Evolutionary conservation across 768 basidiomycete species (phyloP).

Genomic region (Suillus ampliporus): DNA sequence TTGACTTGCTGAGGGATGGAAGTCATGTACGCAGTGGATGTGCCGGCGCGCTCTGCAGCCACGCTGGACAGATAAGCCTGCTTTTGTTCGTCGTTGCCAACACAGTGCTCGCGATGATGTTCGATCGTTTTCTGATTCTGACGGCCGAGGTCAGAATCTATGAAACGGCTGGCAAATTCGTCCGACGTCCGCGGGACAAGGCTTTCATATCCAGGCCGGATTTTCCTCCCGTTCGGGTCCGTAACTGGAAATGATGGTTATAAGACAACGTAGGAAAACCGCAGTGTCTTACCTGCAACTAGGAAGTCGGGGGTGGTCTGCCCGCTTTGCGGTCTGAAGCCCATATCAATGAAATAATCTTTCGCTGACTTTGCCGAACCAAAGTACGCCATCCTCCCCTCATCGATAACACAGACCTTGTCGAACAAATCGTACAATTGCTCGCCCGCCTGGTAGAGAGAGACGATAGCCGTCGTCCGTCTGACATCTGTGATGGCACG

Average conservation of each 20-base stretch:
- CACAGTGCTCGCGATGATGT: conserved; percentile 49
- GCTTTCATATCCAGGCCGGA: conserved; percentile 34
- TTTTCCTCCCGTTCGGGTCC: conserved; percentile 63
- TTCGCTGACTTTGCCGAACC: conserved; percentile 59
- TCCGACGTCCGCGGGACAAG: conserved; percentile 50
- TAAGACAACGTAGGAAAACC: background rate
- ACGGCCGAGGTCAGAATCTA: conserved; percentile 20
- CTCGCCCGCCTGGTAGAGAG: conserved; percentile 87
- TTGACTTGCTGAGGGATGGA: conserved; percentile 53
- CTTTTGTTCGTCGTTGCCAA: conserved; percentile 48
- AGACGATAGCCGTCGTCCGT: conserved; percentile 66
- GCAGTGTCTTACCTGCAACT: conserved; percentile 32
- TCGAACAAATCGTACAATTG: conserved; percentile 68
- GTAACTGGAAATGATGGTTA: conserved; percentile 45
- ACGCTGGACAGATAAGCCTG: conserved; percentile 54
- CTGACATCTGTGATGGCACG: conserved; percentile 67
- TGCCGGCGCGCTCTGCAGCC: conserved; percentile 55
- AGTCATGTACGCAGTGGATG: conserved; percentile 51
- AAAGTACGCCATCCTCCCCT: conserved; percentile 65
- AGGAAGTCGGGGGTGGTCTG: conserved; percentile 71
- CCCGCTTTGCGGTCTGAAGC: conserved; percentile 56
- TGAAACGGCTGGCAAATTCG: conserved; percentile 50
- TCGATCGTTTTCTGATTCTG: conserved; percentile 54
- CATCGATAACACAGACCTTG: conserved; percentile 70
- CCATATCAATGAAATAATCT: conserved; percentile 63